Evolutionary conservation across 768 basidiomycete genomes (phyloP).

Genomic region (Mycena amicta): DNA sequence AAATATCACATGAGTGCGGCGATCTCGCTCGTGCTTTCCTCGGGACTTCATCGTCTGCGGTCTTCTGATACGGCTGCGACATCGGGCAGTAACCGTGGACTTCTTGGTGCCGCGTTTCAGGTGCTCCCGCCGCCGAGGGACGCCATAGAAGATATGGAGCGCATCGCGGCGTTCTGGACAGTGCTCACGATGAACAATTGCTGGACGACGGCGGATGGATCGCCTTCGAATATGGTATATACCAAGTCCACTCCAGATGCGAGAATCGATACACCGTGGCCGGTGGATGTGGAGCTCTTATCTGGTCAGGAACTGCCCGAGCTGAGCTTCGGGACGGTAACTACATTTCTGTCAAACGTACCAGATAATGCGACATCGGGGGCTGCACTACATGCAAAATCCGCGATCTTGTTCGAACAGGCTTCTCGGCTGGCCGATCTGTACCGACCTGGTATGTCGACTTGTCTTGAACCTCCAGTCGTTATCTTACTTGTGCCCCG

Average conservation of each 20-base stretch:
- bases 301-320: slow-evolving; percentile 9
- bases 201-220: slow-evolving; percentile 32
- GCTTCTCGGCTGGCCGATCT: neutral
- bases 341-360: neutral
- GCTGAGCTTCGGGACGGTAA: slow-evolving; percentile 14
- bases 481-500: neutral
- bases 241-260: slow-evolving; percentile 21
- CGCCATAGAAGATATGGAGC: slow-evolving; percentile 37
- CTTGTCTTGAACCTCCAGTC: neutral
- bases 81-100: slow-evolving; percentile 1
- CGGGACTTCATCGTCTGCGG: slow-evolving; percentile 33
- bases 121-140: slow-evolving; percentile 33
- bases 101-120: slow-evolving; percentile 13
- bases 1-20: slow-evolving; percentile 45
- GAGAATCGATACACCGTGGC: slow-evolving; percentile 46
- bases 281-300: no score
- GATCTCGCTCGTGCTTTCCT: slow-evolving; percentile 33
- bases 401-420: slow-evolving; percentile 1
- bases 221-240: slow-evolving; percentile 34
- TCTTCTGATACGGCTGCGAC: slow-evolving; percentile 12
- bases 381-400: neutral
- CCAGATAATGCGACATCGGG: neutral
- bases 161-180: slow-evolving; percentile 31
- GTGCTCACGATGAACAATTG: slow-evolving; percentile 38
- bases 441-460: neutral